A percentile compares a stretch with the other conserved stretches of the same genome.
Conservation (phyloP, 2,329 filamentous ascomycete species). For the Dactylellina haptotyla region DNA sequence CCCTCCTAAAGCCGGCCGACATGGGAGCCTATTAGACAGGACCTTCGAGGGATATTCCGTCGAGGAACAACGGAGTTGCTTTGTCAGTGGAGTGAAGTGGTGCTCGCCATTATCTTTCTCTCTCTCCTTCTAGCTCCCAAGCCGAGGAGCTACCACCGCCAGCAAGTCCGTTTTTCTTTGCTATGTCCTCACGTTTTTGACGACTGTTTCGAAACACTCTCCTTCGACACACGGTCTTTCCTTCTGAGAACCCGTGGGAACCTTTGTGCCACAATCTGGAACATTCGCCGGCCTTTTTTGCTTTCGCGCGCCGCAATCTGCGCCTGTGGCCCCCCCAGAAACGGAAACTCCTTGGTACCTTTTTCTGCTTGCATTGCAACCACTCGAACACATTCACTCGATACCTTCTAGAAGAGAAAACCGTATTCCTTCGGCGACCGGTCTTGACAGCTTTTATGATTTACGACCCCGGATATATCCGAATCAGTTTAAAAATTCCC, state of each 20-base stretch:
- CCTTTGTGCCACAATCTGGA: conserved; percentile 42
- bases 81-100: conserved; percentile 45
- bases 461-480: conserved; percentile 36
- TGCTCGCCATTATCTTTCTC: conserved; percentile 31
- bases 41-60: conserved; percentile 51
- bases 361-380: conserved; percentile 2
- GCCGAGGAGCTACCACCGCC: conserved; percentile 19
- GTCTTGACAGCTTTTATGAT: conserved; percentile 1
- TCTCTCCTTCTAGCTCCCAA: conserved; percentile 41
- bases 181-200: conserved; percentile 26
- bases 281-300: conserved; percentile 20
- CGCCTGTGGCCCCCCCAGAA: background rate
- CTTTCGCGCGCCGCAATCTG: conserved; percentile 8
- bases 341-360: background rate
- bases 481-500: conserved; percentile 35
- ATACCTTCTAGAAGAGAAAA: conserved; percentile 24
- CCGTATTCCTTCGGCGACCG: conserved; percentile 39
- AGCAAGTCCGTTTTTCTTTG: conserved; percentile 13
- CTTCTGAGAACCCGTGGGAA: conserved; percentile 41
- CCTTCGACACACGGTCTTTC: conserved; percentile 37
- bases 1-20: conserved; percentile 37
- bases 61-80: conserved; percentile 24
- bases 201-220: conserved; percentile 39
- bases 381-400: background rate
- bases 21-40: conserved; percentile 41